Conservation (phyloP, 2,329 filamentous ascomycete genomes). For the Aspergillus ruber region DNA sequence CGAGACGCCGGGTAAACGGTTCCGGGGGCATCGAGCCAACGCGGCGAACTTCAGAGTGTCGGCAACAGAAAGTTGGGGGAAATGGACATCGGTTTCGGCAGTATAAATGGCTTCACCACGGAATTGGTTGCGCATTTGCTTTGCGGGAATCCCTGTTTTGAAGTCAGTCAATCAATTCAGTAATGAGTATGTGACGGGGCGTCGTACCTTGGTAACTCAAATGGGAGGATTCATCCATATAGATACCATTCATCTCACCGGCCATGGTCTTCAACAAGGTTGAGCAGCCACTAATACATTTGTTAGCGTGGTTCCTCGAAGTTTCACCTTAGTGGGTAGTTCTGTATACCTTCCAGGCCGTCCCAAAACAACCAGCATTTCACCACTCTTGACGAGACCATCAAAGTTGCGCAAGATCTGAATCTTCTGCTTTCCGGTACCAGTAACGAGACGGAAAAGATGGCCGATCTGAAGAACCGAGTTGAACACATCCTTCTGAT, state of each 20-base stretch:
- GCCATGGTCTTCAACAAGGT: slow-evolving; percentile 80
- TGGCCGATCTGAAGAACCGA: slow-evolving; percentile 28
- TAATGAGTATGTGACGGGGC: slow-evolving; percentile 32
- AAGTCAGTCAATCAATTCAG: not conserved
- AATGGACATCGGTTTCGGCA: slow-evolving; percentile 77
- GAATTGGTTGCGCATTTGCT: slow-evolving; percentile 67
- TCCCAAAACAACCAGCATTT: slow-evolving; percentile 54
- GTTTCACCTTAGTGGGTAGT: not conserved
- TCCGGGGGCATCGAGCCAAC: slow-evolving; percentile 50
- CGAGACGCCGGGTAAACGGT: slow-evolving; percentile 32
- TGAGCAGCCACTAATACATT: slow-evolving; percentile 52
- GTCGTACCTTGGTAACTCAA: slow-evolving; percentile 67
- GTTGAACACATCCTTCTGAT: slow-evolving; percentile 48
- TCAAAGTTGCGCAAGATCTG: slow-evolving; percentile 60
- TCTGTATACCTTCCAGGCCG: slow-evolving; percentile 34
- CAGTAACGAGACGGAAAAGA: slow-evolving; percentile 26
- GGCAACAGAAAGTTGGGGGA: slow-evolving; percentile 69
- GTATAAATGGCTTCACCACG: slow-evolving; percentile 84
- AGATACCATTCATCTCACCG: slow-evolving; percentile 76
- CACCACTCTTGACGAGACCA: slow-evolving; percentile 53
- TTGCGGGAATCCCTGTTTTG: slow-evolving; percentile 22
- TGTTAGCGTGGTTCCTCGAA: slow-evolving; percentile 3
- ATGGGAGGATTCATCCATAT: slow-evolving; percentile 61
- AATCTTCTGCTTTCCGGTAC: slow-evolving; percentile 42
- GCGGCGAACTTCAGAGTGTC: slow-evolving; percentile 76